A percentile compares a stretch with the other conserved stretches of the same genome.
These are phyloP conservation scores for Usnea hakonensis DNA, from an alignment of 495 filamentous ascomycete species.

Conservation along the genomic window DNA sequence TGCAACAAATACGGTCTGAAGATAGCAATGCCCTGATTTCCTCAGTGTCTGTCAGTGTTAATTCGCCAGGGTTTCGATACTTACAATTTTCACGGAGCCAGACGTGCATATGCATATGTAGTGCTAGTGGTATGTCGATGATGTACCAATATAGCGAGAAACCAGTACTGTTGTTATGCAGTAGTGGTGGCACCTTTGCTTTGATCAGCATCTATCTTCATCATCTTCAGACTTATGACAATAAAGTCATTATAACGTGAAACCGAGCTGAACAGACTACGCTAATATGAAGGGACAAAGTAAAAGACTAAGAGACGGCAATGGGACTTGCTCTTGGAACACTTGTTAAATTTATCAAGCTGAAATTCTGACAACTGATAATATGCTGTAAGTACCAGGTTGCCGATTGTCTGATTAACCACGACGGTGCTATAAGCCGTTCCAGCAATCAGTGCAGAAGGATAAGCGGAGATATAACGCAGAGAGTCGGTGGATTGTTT, in stretches of 20 bases:
- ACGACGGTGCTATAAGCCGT: background rate
- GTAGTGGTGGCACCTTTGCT: background rate
- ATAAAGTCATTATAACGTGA: background rate
- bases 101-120: background rate
- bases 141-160: background rate
- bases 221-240: background rate
- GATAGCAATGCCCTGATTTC: background rate
- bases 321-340: background rate
- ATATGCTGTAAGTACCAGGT: background rate
- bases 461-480: background rate
- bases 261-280: background rate
- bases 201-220: background rate
- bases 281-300: background rate
- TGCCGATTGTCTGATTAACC: background rate
- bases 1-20: background rate
- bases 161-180: no score
- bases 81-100: background rate
- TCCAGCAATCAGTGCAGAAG: background rate
- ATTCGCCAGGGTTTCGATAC: background rate
- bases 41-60: background rate
- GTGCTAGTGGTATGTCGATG: background rate
- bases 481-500: background rate
- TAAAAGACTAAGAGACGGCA: background rate
- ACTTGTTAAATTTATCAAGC: background rate
- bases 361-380: background rate